Evolutionary conservation across 108 stramenopile genomes (phyloP).

Genomic region (Cylindrotheca closterium): DNA sequence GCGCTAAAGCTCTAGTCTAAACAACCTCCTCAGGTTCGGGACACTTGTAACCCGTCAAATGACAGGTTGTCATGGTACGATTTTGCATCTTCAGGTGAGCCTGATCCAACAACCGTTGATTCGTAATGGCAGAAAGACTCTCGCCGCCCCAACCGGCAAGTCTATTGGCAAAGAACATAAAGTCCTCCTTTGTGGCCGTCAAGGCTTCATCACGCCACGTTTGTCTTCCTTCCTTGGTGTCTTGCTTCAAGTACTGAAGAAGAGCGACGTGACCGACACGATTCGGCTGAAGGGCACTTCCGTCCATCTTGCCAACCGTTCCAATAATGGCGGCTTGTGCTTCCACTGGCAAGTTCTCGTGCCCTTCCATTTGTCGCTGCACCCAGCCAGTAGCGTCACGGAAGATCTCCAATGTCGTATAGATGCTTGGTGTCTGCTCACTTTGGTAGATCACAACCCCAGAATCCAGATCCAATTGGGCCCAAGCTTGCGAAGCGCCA

Average conservation of each 20-base stretch:
- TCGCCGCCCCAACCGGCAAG: constrained; percentile 30
- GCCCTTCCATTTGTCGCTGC: constrained; percentile 24
- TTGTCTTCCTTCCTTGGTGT: constrained; percentile 62
- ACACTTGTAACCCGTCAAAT: not conserved
- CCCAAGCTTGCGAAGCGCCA: constrained; percentile 89
- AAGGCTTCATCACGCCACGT: constrained; percentile 70
- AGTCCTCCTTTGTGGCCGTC: constrained; percentile 11
- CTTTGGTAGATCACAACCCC: constrained; percentile 68
- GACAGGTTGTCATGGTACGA: not conserved
- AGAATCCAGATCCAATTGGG: constrained; percentile 55
- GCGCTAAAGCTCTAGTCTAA: no score
- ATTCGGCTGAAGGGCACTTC: constrained; percentile 63
- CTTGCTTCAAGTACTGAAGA: constrained; percentile 61
- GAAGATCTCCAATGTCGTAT: constrained; percentile 74
- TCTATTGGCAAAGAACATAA: constrained; percentile 15
- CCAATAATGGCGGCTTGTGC: constrained; percentile 72
- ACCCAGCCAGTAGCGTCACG: constrained; percentile 59
- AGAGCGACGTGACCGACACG: constrained; percentile 66
- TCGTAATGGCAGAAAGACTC: constrained; percentile 20
- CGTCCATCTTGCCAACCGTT: constrained; percentile 83
- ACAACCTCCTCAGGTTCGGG: no score
- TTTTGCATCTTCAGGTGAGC: not conserved
- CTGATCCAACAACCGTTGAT: not conserved
- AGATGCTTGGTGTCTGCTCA: constrained; percentile 71
- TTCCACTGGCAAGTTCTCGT: constrained; percentile 37